phyloP scores from a whole-genome alignment of 106 monocot species.

The Hemerocallis citrina region DNA sequence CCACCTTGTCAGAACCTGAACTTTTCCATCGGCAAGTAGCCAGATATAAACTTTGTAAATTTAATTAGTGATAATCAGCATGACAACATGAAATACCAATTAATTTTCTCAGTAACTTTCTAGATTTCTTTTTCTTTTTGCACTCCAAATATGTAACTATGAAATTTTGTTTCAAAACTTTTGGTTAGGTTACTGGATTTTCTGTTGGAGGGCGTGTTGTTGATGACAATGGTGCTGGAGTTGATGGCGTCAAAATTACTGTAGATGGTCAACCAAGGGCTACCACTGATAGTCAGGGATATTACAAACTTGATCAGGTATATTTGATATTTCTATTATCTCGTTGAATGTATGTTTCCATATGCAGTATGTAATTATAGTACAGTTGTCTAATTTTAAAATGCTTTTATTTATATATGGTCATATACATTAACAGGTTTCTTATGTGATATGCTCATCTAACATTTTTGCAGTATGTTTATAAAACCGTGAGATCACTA shows the following conservation, averaged over 20 bases:
- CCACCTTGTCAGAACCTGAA: too few species aligned
- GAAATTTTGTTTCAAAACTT: background rate
- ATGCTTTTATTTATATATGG: background rate
- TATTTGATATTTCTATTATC: conserved; percentile 6
- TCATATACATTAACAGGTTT: background rate
- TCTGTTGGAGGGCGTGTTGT: conserved; percentile 93
- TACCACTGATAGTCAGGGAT: conserved; percentile 63
- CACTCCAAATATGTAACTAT: background rate
- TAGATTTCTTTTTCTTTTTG: background rate
- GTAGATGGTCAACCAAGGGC: conserved; percentile 69
- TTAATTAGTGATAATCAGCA: too few species aligned
- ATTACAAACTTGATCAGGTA: conserved; percentile 98
- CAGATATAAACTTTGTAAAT: background rate
- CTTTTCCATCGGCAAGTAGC: too few species aligned
- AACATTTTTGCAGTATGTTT: background rate
- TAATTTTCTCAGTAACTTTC: background rate
- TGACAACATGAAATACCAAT: background rate
- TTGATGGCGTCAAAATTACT: conserved; percentile 56
- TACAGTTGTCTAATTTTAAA: background rate
- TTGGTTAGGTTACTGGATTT: conserved; percentile 92
- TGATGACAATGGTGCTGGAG: conserved; percentile 62
- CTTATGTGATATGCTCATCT: too few species aligned
- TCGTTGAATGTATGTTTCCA: background rate
- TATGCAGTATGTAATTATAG: background rate
- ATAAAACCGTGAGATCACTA: background rate